Evolutionary conservation across 2,329 filamentous ascomycete species (phyloP).

Genomic region (Penicillium sp.): DNA sequence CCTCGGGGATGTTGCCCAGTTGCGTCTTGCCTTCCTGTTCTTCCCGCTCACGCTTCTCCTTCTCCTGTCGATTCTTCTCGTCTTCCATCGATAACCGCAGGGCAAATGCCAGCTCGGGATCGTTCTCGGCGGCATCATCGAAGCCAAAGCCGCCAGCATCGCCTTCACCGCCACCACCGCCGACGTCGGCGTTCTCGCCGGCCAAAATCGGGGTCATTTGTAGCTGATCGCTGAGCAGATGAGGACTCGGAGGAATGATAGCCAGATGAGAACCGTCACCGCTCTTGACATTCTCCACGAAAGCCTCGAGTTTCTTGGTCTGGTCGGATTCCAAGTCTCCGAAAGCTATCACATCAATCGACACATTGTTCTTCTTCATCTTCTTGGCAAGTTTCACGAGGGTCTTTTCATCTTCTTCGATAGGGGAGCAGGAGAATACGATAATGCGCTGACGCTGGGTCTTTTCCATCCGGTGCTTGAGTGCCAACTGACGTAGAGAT

Average conservation of each 20-base stretch:
- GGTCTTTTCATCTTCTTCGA: conserved; percentile 83
- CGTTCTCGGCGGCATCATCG: conserved; percentile 75
- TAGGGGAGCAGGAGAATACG: conserved; percentile 90
- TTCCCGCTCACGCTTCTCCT: conserved; percentile 72
- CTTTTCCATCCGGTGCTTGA: conserved; percentile 98
- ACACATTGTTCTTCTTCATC: conserved; percentile 97
- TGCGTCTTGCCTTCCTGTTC: conserved; percentile 67
- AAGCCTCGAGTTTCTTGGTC: conserved; percentile 83
- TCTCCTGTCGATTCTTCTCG: conserved; percentile 89
- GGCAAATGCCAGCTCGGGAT: conserved; percentile 90
- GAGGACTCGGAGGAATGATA: conserved; percentile 83
- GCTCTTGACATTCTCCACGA: conserved; percentile 89
- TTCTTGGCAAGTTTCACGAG: conserved; percentile 88
- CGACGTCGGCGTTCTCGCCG: conserved; percentile 66
- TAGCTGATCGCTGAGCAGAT: conserved; percentile 87
- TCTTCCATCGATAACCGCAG: conserved; percentile 98
- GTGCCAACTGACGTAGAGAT: conserved; percentile 64
- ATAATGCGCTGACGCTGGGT: conserved; percentile 94
- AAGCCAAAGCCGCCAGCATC: conserved; percentile 62
- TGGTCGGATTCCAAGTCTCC: conserved; percentile 88
- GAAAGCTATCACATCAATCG: conserved; percentile 91
- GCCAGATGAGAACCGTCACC: conserved; percentile 88
- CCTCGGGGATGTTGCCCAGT: conserved; percentile 78
- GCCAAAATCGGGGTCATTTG: conserved; percentile 85
- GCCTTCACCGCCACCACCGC: conserved; percentile 46